phyloP scores from a whole-genome alignment of 495 filamentous ascomycete genomes.

The Aspergillus indologenus region DNA sequence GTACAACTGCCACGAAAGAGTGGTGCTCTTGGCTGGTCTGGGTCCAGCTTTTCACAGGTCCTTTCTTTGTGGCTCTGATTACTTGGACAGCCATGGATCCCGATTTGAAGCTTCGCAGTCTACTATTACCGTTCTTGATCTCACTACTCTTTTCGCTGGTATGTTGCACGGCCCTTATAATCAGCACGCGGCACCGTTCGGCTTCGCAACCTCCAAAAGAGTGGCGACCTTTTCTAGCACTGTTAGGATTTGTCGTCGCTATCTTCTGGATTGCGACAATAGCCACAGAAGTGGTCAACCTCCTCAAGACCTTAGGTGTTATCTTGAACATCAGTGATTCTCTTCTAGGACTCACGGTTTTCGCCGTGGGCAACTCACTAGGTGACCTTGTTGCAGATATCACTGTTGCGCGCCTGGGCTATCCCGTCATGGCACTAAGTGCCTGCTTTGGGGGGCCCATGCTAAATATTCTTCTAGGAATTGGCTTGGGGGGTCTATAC shows the following conservation, averaged over 20 bases:
- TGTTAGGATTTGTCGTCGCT: conserved; percentile 85
- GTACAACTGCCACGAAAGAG: conserved; percentile 42
- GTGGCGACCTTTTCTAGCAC: conserved; percentile 74
- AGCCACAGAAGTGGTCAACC: conserved; percentile 91
- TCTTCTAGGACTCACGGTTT: conserved; percentile 91
- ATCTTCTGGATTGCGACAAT: conserved; percentile 97
- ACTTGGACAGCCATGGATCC: conserved; percentile 67
- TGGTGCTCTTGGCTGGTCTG: conserved; percentile 92
- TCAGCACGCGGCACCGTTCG: conserved; percentile 51
- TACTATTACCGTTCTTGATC: conserved; percentile 64
- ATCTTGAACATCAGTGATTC: conserved; percentile 93
- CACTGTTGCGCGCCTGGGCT: conserved; percentile 87
- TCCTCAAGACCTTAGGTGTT: conserved; percentile 90
- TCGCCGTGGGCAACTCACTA: conserved; percentile 93
- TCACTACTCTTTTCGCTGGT: conserved; percentile 68
- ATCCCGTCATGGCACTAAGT: conserved; percentile 91
- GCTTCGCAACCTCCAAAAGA: conserved; percentile 50
- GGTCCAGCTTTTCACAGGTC: conserved; percentile 82
- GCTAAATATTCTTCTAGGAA: conserved; percentile 94
- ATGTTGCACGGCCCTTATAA: conserved; percentile 58
- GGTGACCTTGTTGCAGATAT: conserved; percentile 94
- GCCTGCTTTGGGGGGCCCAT: conserved; percentile 97
- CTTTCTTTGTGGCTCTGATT: conserved; percentile 75
- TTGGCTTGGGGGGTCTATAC: conserved; percentile 83
- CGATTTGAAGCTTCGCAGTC: conserved; percentile 43